Evolutionary conservation across 2,329 filamentous ascomycete genomes (phyloP), one percentile per base, ranked within the genome.

Genomic region (Grosmannia serpens): DNA sequence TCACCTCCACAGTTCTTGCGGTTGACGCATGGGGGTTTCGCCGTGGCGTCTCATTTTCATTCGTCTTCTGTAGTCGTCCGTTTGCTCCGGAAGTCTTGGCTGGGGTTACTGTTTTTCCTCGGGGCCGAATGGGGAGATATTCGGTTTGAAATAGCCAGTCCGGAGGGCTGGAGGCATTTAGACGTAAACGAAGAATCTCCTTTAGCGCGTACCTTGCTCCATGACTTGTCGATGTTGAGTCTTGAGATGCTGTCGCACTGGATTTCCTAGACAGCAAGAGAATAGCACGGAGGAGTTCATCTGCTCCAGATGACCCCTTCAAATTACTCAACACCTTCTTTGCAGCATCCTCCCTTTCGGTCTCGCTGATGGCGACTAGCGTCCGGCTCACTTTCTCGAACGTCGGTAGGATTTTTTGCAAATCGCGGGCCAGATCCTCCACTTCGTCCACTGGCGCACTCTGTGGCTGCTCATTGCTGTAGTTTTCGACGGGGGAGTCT

Each of bases 391-490:
- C 57, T 9, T 41, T 46, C 24, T 56, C 57, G 29, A 61, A 44
- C 15, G 31, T 41, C 1, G 61, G 56, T 4, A 62, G 27, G 13
- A 57, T 53, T 1, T 57, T 33, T 24, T 57, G 47, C 4, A 62
- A 24, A 8, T 41, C 44, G 8, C 17, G 15, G n/a, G 44, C 47
- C 13, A 62, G 24, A 13, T 26, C 31, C 1, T 55, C 50, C 8
- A 7, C 20, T 41, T 44, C 35, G 20, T 17, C 24, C 9, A 13
- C 7, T 22, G 33, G n/a, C 0, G 22, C 35, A 17, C 22, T 6
- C 15, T 31, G 38, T 15, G 15, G 22, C 46, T 51, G 26, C 13
- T 13, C 27, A 22, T 13, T 3, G 29, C 2, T 10, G 20, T 20
- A 26, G 27, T 29, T n/a, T 9, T 31, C 3, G 20, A 35, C 29